A percentile compares a stretch with the other conserved stretches of the same genome.
Conservation (phyloP, 108 stramenopile species). For the Mayamaea pseudoterrestris region DNA sequence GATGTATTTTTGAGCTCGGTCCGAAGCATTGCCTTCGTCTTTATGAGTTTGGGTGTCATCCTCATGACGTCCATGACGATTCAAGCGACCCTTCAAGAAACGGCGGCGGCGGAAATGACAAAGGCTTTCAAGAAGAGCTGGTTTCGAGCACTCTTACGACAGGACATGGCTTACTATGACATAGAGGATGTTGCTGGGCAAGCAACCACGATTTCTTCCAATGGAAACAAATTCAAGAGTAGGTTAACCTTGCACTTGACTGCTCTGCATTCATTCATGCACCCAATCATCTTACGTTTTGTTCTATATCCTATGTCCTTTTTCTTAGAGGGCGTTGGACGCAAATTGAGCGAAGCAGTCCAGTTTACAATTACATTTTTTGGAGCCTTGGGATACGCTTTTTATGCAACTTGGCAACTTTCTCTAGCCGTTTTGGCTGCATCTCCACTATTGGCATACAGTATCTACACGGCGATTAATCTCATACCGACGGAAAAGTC, state of each 20-base stretch:
- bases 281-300: too few species aligned
- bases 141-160: slow-evolving; percentile 39
- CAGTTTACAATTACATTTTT: slow-evolving; percentile 22
- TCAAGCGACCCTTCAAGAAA: slow-evolving; percentile 25
- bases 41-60: slow-evolving; percentile 31
- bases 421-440: slow-evolving; percentile 16
- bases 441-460: slow-evolving; percentile 10
- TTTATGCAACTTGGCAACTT: slow-evolving; percentile 21
- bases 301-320: too few species aligned
- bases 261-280: too few species aligned
- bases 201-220: slow-evolving; percentile 24
- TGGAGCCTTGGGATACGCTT: slow-evolving; percentile 20
- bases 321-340: slow-evolving; percentile 14
- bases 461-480: slow-evolving; percentile 14
- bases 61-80: slow-evolving; percentile 22
- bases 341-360: slow-evolving; percentile 11
- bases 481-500: slow-evolving; percentile 18
- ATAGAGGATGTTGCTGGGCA: slow-evolving; percentile 27
- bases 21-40: slow-evolving; percentile 23
- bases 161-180: slow-evolving; percentile 56
- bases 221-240: slow-evolving; percentile 26
- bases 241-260: not conserved
- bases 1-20: slow-evolving; percentile 21
- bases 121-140: slow-evolving; percentile 19
- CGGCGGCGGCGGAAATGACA: slow-evolving; percentile 30